Evolutionary conservation across 1,284 basidiomycete species (phyloP).

Genomic region (Xanthoconium separans): DNA sequence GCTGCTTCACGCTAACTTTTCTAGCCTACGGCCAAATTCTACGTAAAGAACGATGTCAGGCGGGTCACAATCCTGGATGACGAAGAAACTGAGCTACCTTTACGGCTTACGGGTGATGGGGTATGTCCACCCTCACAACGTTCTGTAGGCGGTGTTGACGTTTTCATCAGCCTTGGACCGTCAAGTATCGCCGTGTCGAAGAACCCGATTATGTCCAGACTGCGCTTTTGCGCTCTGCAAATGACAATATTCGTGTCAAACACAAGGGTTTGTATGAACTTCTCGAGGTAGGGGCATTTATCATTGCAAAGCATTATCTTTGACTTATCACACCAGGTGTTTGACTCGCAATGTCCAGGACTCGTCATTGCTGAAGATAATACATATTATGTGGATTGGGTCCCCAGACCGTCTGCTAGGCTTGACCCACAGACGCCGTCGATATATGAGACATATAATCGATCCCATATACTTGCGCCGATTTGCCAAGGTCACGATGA

Average conservation of each 20-base stretch:
- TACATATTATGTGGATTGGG: conserved; percentile 72
- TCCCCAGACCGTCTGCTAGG: conserved; percentile 68
- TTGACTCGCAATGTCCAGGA: conserved; percentile 85
- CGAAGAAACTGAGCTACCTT: conserved; percentile 68
- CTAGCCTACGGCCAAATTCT: conserved; percentile 87
- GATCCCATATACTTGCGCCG: conserved; percentile 66
- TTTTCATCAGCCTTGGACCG: conserved; percentile 70
- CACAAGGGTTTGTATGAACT: conserved; percentile 80
- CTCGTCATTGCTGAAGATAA: conserved; percentile 58
- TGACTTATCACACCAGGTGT: conserved; percentile 48
- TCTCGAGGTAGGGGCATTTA: conserved; percentile 48
- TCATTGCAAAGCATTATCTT: background rate
- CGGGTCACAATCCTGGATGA: conserved; percentile 75
- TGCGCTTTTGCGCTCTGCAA: conserved; percentile 57
- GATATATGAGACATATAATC: conserved; percentile 57
- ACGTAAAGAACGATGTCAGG: conserved; percentile 57
- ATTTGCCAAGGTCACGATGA: conserved; percentile 83
- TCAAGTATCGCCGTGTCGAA: conserved; percentile 69
- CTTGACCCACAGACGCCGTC: conserved; percentile 57
- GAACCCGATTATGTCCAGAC: conserved; percentile 46
- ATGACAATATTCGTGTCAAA: conserved; percentile 68
- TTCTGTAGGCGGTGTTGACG: conserved; percentile 2
- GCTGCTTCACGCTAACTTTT: conserved; percentile 1
- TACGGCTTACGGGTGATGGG: conserved; percentile 84
- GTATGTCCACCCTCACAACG: conserved; percentile 45